Evolutionary conservation across 2,329 filamentous ascomycete species (phyloP), one percentile per base, ranked within the genome.

Genomic region (Xylariaceae sp.): DNA sequence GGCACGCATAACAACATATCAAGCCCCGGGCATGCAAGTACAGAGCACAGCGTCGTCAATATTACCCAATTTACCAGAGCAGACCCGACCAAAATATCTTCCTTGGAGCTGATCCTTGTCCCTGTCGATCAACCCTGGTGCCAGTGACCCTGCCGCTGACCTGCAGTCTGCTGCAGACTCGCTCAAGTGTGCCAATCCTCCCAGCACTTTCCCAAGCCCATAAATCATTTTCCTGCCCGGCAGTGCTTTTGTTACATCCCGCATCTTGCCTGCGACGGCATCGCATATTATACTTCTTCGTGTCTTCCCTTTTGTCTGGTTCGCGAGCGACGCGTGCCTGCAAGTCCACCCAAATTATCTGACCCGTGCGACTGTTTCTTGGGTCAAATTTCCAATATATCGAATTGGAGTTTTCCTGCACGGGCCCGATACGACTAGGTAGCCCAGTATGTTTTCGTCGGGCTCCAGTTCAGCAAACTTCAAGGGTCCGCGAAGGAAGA

Each of bases 141-240:
- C 56, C 53, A 55, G 55, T 58, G 53, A 54, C 60, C 55, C 63
- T 56, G 57, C 60, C 51, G 55, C 50, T 47, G 50, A 57, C 57
- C 62, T 62, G 66, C 57, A 63, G 61, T 60, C 58, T 57, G 57
- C 62, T 62, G 66, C 57, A 63, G 61, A 61, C 58, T 57, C 58
- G 57, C 58, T 51, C 56, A 62, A 61, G 61, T 62, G 57, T 59
- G 53, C 51, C 60, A 59, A 57, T 59, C 62, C 60, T 61, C 55
- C 54, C 54, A 54, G 47, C 55, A 59, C 57, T 55, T 55, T 55
- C 61, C 63, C 51, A 63, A 61, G 63, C 62, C 60, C 60, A 60
- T 59, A 61, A 53, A 28, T 57, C 53, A 55, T 60, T 63, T 62
- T 57, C 63, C 56, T 52, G 47, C 55, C 55, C 22, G 58, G 53